Evolutionary conservation across 179 eudicot genomes (phyloP), one percentile per base, ranked within the genome.

Genomic region (Silene vulgaris): DNA sequence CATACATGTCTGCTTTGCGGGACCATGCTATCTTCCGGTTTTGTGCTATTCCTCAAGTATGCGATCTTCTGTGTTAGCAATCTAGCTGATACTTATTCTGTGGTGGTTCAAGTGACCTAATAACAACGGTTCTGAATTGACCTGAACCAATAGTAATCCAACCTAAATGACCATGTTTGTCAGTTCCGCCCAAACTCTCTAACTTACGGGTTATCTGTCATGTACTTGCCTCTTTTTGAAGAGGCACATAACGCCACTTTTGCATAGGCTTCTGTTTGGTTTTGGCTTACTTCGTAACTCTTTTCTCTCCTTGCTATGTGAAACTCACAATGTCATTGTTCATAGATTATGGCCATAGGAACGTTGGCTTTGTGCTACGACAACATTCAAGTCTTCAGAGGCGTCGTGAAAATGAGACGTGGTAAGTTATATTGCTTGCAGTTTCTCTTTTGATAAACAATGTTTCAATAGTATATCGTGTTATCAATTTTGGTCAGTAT

Each of bases 11-110:
- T 13, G 87, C 79, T 77, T 82, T 94, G 86, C 78, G 80, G 54
- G 82, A 82, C 84, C 87, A 83, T 66, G 78, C 91, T 52, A 90
- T 87, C 77, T 94, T 92, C 80, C 88, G 91, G 70, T 91, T 90
- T 78, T 91, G 96, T 90, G 98, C 98, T 70, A 92, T 91, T 76
- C 97, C 97, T 26, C 98, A 94, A 86, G 98, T 91, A 85, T 72
- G 82, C 40, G 13, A 65, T 29, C 43, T 66, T 75, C 61, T 79
- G 43, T 75, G 52, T 45, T 45, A 45, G 8, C 52, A 45, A 45
- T 45, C 52, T 45, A 35, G 40, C 40, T 0, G 40, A 35, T 35
- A 5, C 40, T 35, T 6, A 32, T 2, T 32, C 4, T 32, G 37
- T 32, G 37, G 37, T 32, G 4, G 3, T 32, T 29, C 32, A 29